Percentiles rank a stretch among this genome's conserved stretches.
phyloP scores from a whole-genome alignment of 345 rosid species.

The Ceriops zippeliana region DNA sequence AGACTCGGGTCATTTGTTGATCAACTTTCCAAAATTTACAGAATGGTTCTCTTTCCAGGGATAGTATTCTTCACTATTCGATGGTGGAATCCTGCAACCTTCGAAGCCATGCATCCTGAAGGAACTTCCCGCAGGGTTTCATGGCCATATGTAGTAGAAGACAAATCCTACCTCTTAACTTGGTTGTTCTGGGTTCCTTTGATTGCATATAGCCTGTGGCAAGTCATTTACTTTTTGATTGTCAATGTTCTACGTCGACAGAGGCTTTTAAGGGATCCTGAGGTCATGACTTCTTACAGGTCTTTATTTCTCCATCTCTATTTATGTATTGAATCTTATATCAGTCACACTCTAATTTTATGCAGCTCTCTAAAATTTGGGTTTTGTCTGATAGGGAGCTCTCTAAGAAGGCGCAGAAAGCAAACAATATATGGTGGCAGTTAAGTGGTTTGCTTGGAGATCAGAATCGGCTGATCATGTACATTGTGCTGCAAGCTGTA shows the following conservation, averaged over 20 bases:
- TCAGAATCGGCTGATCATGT: slow-evolving; percentile 79
- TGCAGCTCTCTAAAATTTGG: not conserved
- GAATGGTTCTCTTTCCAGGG: slow-evolving; percentile 44
- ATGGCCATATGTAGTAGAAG: slow-evolving; percentile 87
- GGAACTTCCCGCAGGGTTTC: slow-evolving; percentile 61
- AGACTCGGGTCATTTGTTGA: not conserved
- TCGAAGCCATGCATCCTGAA: slow-evolving; percentile 85
- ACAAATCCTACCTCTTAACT: slow-evolving; percentile 60
- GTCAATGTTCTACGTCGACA: slow-evolving; percentile 90
- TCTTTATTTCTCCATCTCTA: slow-evolving; percentile 18
- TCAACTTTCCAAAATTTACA: slow-evolving; percentile 2
- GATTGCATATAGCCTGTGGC: slow-evolving; percentile 86
- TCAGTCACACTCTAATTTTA: not conserved
- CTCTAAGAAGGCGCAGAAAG: slow-evolving; percentile 86
- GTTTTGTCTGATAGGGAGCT: slow-evolving; percentile 56
- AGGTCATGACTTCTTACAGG: slow-evolving; percentile 99
- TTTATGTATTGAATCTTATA: not conserved
- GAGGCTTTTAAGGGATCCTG: slow-evolving; percentile 89
- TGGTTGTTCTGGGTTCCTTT: slow-evolving; percentile 91
- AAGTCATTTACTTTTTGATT: slow-evolving; percentile 77
- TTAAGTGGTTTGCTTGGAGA: slow-evolving; percentile 85
- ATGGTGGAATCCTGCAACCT: slow-evolving; percentile 95
- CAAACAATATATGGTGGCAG: slow-evolving; percentile 86
- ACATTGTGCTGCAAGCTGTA: slow-evolving; percentile 67
- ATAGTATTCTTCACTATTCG: slow-evolving; percentile 90